Evolutionary conservation across 2,329 filamentous ascomycete genomes (phyloP), one percentile per base, ranked within the genome.

Genomic region (Pseudopyricularia javanii): DNA sequence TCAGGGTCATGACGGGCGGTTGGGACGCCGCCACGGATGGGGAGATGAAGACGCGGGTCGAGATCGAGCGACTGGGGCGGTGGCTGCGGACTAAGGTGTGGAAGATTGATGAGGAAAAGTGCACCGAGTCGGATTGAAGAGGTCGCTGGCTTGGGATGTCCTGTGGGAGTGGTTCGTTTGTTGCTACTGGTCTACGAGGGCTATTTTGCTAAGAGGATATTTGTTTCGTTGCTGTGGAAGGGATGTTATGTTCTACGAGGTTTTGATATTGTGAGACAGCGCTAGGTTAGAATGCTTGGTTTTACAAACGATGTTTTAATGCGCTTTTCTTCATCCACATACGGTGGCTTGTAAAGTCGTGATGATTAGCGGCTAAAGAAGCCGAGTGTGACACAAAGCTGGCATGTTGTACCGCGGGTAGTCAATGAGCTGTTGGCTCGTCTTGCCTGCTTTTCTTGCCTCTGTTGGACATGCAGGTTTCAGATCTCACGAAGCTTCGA

Each of bases 11-110:
- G 30, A 54, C 61, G 54, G 63, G 61, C 2, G 60, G 62, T 20
- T 55, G 64, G 47, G 68, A 64, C 54, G 58, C 60, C 2, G 53
- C 61, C 26, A 62, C 59, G 56, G 65, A 69, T 50, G 54, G 57
- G 9, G 62, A 61, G 57, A 55, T 60, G 54, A 64, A 64, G 54
- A 61, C 64, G 33, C 55, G 22, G n/a, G 26, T 26, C 11, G 50
- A 52, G 40, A 52, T 52, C 22, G 50, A 52, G 40, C 14, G 34
- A 40, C 11, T 52, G 28, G 50, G 50, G 24, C 32, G 50, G 40
- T 52, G 50, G 50, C 12, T 52, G 50, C 35, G 37, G 17, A 30
- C 30, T 12, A 51, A 51, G 50, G 50, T 34, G 14, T 52, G 50
- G 50, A 34, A 43, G 50, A 7, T 35, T 15, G 40, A 45, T 7